Evolutionary conservation across 1,284 basidiomycete species (phyloP).

Genomic region (Athelia sp.): DNA sequence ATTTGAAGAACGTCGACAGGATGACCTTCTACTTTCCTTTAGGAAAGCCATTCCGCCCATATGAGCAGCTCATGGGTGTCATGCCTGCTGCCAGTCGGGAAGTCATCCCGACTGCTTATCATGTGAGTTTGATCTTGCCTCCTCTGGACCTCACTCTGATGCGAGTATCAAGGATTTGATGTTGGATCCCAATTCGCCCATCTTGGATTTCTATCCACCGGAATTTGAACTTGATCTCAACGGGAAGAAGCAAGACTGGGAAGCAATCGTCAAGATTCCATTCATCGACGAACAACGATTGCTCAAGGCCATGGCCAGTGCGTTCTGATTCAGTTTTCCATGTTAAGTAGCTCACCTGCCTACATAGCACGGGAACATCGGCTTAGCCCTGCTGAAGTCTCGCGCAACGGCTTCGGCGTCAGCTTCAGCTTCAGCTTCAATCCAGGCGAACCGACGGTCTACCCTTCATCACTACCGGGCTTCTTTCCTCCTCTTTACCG

Average conservation of each 20-base stretch:
- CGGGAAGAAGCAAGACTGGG: conserved; percentile 99
- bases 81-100: conserved; percentile 87
- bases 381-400: conserved; percentile 73
- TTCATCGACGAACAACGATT: conserved; percentile 90
- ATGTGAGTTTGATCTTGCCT: conserved; percentile 39
- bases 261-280: conserved; percentile 97
- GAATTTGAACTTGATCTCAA: conserved; percentile 94
- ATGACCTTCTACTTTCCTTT: conserved; percentile 86
- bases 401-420: conserved; percentile 76
- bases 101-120: conserved; percentile 83
- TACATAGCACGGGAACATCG: conserved; percentile 66
- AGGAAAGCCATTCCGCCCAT: conserved; percentile 90
- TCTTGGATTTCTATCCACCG: conserved; percentile 91
- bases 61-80: conserved; percentile 98
- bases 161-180: conserved; percentile 70
- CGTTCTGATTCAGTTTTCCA: conserved; percentile 17
- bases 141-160: conserved; percentile 7
- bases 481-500: conserved; percentile 92
- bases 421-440: conserved; percentile 80
- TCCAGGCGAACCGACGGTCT: conserved; percentile 56
- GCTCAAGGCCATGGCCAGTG: conserved; percentile 78
- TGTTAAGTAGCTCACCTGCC: neutral
- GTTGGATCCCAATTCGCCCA: conserved; percentile 82
- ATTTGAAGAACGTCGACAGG: conserved; percentile 71
- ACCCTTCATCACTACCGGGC: conserved; percentile 89